Evolutionary conservation across 345 rosid species (phyloP).

Genomic region (Aquilaria malaccensis): DNA sequence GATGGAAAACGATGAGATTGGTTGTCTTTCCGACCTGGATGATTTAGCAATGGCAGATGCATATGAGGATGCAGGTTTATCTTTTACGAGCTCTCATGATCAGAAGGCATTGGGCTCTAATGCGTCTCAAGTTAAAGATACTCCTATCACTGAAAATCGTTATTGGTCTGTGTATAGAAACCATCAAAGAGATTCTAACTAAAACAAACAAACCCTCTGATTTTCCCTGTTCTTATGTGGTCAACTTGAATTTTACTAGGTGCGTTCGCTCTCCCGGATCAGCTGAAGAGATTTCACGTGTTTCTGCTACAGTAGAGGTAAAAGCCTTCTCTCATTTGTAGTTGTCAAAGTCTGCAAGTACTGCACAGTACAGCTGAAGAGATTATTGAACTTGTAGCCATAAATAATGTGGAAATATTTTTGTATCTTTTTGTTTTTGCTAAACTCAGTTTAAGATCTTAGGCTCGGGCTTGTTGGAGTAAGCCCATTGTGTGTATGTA

Average conservation of each 20-base stretch:
- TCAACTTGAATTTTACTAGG: conserved; percentile 9
- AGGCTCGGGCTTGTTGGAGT: too few species aligned
- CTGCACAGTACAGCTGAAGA: too few species aligned
- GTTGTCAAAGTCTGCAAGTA: too few species aligned
- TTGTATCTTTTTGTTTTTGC: too few species aligned
- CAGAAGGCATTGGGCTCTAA: conserved; percentile 17
- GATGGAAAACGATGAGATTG: conserved; percentile 27
- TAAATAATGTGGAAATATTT: too few species aligned
- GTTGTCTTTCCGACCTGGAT: conserved; percentile 34
- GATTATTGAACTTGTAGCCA: too few species aligned
- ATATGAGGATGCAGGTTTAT: conserved; percentile 47
- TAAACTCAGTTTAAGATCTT: too few species aligned
- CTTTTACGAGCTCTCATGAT: conserved; percentile 15
- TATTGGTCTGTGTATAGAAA: conserved; percentile 11
- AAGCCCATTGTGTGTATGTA: too few species aligned
- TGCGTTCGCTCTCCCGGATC: conserved; percentile 16
- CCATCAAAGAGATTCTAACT: conserved; percentile 7
- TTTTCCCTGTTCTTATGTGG: conserved; percentile 12
- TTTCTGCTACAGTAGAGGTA: conserved; percentile 27
- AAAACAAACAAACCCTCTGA: conserved; percentile 9
- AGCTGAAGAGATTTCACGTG: conserved; percentile 16
- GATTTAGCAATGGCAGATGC: conserved; percentile 41
- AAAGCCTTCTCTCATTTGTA: neutral
- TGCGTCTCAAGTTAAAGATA: conserved; percentile 41
- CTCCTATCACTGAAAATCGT: conserved; percentile 27